Evolutionary conservation across 306 rosid genomes (phyloP).

Genomic region (Malus sieversii): DNA sequence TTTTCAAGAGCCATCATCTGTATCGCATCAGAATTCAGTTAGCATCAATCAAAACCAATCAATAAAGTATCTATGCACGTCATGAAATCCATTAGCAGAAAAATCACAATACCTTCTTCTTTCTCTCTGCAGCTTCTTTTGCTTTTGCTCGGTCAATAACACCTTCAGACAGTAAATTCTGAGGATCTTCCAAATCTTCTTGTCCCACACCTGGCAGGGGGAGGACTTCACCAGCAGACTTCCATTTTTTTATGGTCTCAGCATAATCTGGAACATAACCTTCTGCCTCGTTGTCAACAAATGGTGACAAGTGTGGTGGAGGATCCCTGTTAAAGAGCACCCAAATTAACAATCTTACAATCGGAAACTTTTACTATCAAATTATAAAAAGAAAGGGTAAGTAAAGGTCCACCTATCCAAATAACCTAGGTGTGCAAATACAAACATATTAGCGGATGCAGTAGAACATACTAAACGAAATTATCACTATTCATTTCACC

Average conservation of each 20-base stretch:
- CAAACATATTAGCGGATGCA: neutral
- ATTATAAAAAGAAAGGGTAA: neutral
- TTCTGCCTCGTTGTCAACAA: constrained; percentile 67
- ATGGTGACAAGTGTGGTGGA: constrained; percentile 93
- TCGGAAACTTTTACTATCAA: neutral
- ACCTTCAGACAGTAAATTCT: constrained; percentile 62
- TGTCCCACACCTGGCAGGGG: constrained; percentile 69
- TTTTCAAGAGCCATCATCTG: constrained; percentile 65
- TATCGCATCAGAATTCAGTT: constrained; percentile 16
- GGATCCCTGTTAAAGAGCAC: constrained; percentile 48
- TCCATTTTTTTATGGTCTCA: constrained; percentile 59
- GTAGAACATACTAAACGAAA: neutral
- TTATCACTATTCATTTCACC: neutral
- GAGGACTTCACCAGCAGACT: constrained; percentile 72
- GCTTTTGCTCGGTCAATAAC: constrained; percentile 74
- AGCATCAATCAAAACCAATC: neutral
- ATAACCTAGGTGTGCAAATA: neutral
- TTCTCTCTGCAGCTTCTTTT: constrained; percentile 66
- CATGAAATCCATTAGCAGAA: neutral
- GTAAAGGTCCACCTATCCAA: neutral
- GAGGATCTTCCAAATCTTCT: constrained; percentile 78
- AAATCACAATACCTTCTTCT: constrained; percentile 42
- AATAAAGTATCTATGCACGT: neutral
- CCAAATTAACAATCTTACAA: neutral
- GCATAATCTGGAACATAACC: constrained; percentile 94